A percentile compares a stretch with the other conserved stretches of the same genome.
Conservation (phyloP, 176 grass and related monocot genomes). For the Oryza longistaminata region DNA sequence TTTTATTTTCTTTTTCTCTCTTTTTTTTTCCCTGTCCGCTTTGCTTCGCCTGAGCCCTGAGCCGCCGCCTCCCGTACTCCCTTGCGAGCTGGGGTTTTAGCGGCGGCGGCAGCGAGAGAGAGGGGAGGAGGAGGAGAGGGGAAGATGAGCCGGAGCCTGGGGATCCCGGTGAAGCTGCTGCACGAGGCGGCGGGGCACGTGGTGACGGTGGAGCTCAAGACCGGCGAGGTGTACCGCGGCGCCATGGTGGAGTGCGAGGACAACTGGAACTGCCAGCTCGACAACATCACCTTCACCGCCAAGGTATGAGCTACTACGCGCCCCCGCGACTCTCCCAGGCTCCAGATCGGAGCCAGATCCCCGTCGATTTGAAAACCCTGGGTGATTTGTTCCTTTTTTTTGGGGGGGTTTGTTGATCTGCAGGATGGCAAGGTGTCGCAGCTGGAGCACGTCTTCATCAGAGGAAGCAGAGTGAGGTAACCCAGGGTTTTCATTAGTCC, state of each 20-base stretch:
- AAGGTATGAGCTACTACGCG: conserved; percentile 40
- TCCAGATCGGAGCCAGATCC: conserved; percentile 24
- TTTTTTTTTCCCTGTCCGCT: neutral
- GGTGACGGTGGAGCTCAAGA: conserved; percentile 94
- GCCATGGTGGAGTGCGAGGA: conserved; percentile 76
- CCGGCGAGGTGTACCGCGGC: conserved; percentile 68
- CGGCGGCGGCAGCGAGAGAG: conserved; percentile 3
- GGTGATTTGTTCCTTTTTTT: conserved; percentile 3
- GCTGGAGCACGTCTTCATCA: conserved; percentile 60
- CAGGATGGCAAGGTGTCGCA: conserved; percentile 76
- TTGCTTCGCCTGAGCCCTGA: neutral
- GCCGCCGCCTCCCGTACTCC: neutral
- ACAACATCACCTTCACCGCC: conserved; percentile 68
- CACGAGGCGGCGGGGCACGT: conserved; percentile 93
- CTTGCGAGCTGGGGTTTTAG: conserved; percentile 30
- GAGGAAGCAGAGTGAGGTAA: conserved; percentile 74
- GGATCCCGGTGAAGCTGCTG: conserved; percentile 92
- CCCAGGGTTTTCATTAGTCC: neutral
- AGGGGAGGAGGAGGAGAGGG: neutral
- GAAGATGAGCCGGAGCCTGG: conserved; percentile 84
- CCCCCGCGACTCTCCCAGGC: neutral
- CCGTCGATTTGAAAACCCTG: conserved; percentile 3
- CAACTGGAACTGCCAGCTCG: conserved; percentile 90
- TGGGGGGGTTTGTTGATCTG: conserved; percentile 3
- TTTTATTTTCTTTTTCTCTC: neutral